phyloP scores from a whole-genome alignment of 2,329 filamentous ascomycete genomes.

The Claviceps sp. region DNA sequence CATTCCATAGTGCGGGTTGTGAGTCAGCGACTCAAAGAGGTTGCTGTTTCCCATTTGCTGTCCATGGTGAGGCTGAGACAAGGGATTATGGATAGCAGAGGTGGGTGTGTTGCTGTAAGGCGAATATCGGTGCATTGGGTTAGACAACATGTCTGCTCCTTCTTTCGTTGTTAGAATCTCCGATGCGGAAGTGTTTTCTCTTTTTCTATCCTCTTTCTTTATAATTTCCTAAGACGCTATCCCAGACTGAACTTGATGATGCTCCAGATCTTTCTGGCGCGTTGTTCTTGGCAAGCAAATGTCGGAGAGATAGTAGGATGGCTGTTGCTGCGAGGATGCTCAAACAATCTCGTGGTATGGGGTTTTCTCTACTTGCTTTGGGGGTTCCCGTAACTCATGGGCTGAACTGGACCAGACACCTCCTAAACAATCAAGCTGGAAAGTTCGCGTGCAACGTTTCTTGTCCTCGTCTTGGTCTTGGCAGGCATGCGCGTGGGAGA shows the following conservation, averaged over 20 bases:
- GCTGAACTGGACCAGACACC: background rate
- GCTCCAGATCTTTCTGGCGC: background rate
- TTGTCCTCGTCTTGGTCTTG: background rate
- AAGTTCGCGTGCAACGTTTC: background rate
- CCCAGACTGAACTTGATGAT: background rate
- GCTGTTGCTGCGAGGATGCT: background rate
- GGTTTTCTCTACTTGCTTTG: conserved; percentile 2
- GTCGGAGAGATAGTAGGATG: background rate
- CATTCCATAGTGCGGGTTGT: conserved; percentile 60
- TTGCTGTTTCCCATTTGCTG: conserved; percentile 21
- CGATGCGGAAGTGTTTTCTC: background rate
- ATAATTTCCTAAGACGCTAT: background rate
- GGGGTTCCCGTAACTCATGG: background rate
- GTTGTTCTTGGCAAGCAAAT: background rate
- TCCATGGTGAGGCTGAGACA: conserved; percentile 34
- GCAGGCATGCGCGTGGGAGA: background rate
- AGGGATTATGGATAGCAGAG: conserved; percentile 41
- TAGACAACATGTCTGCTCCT: conserved; percentile 44
- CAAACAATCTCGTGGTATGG: background rate
- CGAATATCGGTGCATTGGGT: conserved; percentile 49
- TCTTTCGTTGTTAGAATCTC: conserved; percentile 2
- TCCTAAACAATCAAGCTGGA: background rate
- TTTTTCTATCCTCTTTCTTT: background rate
- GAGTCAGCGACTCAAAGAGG: conserved; percentile 54
- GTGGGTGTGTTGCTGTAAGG: conserved; percentile 44